Evolutionary conservation across 2,329 filamentous ascomycete species (phyloP).

Genomic region (Anisogramma anomala): DNA sequence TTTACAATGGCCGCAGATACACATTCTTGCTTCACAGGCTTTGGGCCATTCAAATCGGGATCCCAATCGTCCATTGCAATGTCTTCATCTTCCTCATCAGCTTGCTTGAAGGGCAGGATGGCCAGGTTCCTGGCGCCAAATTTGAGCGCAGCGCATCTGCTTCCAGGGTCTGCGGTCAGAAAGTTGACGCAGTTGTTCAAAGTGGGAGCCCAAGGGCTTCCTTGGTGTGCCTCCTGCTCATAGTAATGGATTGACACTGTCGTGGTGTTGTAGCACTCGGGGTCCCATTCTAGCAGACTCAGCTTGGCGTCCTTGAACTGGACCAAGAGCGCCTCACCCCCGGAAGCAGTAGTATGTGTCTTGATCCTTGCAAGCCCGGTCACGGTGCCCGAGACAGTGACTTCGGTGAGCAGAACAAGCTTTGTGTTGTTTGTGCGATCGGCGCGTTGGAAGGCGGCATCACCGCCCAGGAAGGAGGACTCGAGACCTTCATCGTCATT

Average conservation of each 20-base stretch:
- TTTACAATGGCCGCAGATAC: conserved; percentile 29
- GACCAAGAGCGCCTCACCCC: conserved; percentile 72
- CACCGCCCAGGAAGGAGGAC: conserved; percentile 53
- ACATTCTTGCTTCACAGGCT: conserved; percentile 35
- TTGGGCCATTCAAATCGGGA: conserved; percentile 62
- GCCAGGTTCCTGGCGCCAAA: conserved; percentile 84
- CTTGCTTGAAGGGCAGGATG: conserved; percentile 82
- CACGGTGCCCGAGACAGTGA: conserved; percentile 70
- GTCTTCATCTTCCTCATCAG: conserved; percentile 62
- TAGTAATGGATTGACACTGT: conserved; percentile 97
- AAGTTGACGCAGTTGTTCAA: conserved; percentile 68
- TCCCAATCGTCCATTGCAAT: conserved; percentile 88
- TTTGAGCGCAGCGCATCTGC: conserved; percentile 85
- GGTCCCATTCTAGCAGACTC: conserved; percentile 88
- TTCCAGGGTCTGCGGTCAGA: conserved; percentile 79
- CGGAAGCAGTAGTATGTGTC: conserved; percentile 58
- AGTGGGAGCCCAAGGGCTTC: conserved; percentile 69
- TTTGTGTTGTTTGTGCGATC: conserved; percentile 59
- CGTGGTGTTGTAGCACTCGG: conserved; percentile 62
- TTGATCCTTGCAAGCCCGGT: conserved; percentile 73
- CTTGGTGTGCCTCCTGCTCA: conserved; percentile 80
- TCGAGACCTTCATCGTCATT: conserved; percentile 54
- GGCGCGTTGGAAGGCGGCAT: conserved; percentile 48
- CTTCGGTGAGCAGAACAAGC: conserved; percentile 75
- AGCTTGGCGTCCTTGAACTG: conserved; percentile 86